phyloP scores from a whole-genome alignment of 1,284 basidiomycete genomes.

The Apiotrichum porosum region DNA sequence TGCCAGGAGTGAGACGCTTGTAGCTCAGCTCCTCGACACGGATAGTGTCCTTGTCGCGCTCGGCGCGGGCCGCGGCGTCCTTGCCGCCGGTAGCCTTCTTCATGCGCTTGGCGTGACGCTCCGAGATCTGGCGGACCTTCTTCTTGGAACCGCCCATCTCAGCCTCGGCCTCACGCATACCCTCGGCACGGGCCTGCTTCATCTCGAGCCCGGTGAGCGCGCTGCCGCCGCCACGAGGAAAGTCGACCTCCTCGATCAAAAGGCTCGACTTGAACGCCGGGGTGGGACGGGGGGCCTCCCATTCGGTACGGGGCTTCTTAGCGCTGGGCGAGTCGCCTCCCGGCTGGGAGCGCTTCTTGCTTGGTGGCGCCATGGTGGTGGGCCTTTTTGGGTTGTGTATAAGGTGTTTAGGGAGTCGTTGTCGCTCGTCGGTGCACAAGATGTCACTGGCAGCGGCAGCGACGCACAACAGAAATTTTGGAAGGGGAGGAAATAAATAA shows the following conservation, averaged over 20 bases:
- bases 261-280: slow-evolving; percentile 49
- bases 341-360: slow-evolving; percentile 16
- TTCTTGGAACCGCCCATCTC: slow-evolving; percentile 57
- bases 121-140: slow-evolving; percentile 32
- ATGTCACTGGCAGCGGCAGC: no score
- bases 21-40: slow-evolving; percentile 85
- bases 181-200: slow-evolving; percentile 78
- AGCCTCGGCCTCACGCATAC: slow-evolving; percentile 71
- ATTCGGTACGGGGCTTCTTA: slow-evolving; percentile 14
- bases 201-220: slow-evolving; percentile 84
- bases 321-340: slow-evolving; percentile 9
- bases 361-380: slow-evolving; percentile 15
- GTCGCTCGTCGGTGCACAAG: no score
- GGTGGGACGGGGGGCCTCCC: slow-evolving; percentile 25
- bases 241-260: slow-evolving; percentile 75
- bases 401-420: not conserved
- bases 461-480: no score
- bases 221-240: slow-evolving; percentile 77
- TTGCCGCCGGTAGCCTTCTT: slow-evolving; percentile 53
- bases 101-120: slow-evolving; percentile 36
- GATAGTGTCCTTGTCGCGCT: slow-evolving; percentile 45
- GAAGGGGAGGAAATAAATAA: no score
- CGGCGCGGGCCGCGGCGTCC: slow-evolving; percentile 50
- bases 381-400: slow-evolving; percentile 1
- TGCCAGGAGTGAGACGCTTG: slow-evolving; percentile 82